A percentile compares a stretch with the other conserved stretches of the same genome.
Conservation (phyloP, 129 eudicot species). For the Lactuca saligna region DNA sequence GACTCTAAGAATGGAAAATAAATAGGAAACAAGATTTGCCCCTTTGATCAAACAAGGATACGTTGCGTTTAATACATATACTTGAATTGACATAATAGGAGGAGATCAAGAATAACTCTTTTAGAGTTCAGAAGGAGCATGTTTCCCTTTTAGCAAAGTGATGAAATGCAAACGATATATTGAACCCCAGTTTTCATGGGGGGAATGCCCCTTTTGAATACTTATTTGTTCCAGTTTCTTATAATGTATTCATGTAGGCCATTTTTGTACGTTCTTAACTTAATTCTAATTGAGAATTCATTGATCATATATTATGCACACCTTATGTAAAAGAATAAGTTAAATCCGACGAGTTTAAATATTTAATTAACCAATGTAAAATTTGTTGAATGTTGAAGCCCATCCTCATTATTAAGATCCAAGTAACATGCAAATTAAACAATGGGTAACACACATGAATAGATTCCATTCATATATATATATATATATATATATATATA, state of each 20-base stretch:
- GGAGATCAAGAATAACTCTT: conserved; percentile 7
- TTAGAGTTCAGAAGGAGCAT: conserved; percentile 4
- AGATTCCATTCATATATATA: conserved; percentile 15
- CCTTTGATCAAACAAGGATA: conserved; percentile 36
- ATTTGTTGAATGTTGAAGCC: conserved; percentile 18
- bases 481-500: too few species aligned
- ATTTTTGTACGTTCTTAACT: conserved; percentile 12
- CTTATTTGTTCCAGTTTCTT: neutral
- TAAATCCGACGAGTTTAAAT: neutral
- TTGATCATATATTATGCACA: conserved; percentile 13
- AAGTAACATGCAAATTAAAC: conserved; percentile 26
- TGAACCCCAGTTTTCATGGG: neutral
- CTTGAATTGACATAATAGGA: conserved; percentile 12
- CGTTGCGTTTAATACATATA: conserved; percentile 32
- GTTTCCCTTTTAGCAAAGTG: conserved; percentile 18
- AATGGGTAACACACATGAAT: conserved; percentile 23
- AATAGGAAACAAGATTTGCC: conserved; percentile 36
- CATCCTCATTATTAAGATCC: conserved; percentile 26
- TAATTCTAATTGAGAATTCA: conserved; percentile 7
- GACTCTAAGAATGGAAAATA: conserved; percentile 32
- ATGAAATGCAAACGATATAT: conserved; percentile 3
- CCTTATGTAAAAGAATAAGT: neutral
- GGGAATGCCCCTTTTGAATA: conserved; percentile 6
- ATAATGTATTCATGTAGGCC: neutral
- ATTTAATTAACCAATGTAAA: conserved; percentile 7